phyloP scores from a whole-genome alignment of 305 asterid species.

The Fraxinus floribunda region DNA sequence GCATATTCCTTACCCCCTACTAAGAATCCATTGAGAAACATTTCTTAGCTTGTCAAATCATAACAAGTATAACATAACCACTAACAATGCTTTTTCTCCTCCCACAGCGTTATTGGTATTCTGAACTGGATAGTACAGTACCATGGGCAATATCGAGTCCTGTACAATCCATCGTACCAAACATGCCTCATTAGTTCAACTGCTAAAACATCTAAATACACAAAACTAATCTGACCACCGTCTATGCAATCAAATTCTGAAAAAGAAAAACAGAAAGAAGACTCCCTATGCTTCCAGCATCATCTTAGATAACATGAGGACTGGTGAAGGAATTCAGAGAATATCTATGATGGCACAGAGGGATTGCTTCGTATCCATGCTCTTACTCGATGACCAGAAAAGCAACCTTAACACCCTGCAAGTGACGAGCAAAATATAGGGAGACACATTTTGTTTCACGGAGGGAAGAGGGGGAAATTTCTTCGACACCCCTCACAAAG shows the following conservation, averaged over 20 bases:
- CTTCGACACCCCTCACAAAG: not conserved
- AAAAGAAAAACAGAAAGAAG: not conserved
- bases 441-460: not conserved
- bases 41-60: not conserved
- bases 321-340: not conserved
- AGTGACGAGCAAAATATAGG: not conserved
- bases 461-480: not conserved
- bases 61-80: not conserved
- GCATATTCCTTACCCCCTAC: not conserved
- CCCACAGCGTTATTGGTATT: not conserved
- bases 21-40: not conserved
- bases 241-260: not conserved
- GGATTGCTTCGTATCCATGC: not conserved
- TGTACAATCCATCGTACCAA: not conserved
- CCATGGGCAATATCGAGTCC: not conserved
- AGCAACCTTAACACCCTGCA: not conserved
- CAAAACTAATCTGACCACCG: not conserved
- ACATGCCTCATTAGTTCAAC: not conserved
- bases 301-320: not conserved
- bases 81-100: not conserved
- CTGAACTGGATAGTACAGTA: not conserved
- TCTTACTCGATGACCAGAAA: not conserved
- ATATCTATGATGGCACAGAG: not conserved
- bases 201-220: not conserved
- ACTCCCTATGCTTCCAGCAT: not conserved